Conservation (phyloP, 2,329 filamentous ascomycete species). For the Ascochyta rabiei region DNA sequence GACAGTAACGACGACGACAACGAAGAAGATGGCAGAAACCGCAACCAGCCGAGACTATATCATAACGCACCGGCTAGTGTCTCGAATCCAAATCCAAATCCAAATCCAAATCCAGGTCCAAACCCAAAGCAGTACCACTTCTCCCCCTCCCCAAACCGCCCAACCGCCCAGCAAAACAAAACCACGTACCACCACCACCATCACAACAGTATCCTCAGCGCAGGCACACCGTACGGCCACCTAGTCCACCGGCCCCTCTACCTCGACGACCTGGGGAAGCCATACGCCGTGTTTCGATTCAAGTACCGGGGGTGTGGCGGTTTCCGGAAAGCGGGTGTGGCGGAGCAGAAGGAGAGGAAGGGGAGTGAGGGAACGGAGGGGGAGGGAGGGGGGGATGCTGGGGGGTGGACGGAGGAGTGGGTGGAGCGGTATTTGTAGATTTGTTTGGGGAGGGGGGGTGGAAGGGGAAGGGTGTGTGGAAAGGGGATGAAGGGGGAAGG, state of each 20-base stretch:
- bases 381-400: conserved; percentile 20
- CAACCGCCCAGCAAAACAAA: no score
- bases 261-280: conserved; percentile 44
- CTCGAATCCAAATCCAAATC: not conserved
- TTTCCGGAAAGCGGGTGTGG: conserved; percentile 13
- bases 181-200: not conserved
- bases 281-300: conserved; percentile 57
- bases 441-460: not conserved
- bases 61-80: no score
- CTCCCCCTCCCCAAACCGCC: conserved; percentile 3
- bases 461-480: not conserved
- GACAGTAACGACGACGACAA: not conserved
- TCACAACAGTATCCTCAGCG: not conserved
- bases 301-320: conserved; percentile 49
- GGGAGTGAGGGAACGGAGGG: conserved; percentile 19
- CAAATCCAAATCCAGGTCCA: conserved; percentile 1
- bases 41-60: no score
- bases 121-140: conserved; percentile 6
- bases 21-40: not conserved
- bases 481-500: conserved; percentile 27
- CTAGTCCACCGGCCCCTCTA: conserved; percentile 48
- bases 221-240: conserved; percentile 45
- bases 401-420: conserved; percentile 27
- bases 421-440: conserved; percentile 12
- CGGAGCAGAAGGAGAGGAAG: conserved; percentile 20